Evolutionary conservation across 768 basidiomycete genomes (phyloP).

Genomic region (Amanita pseudoporphyria): DNA sequence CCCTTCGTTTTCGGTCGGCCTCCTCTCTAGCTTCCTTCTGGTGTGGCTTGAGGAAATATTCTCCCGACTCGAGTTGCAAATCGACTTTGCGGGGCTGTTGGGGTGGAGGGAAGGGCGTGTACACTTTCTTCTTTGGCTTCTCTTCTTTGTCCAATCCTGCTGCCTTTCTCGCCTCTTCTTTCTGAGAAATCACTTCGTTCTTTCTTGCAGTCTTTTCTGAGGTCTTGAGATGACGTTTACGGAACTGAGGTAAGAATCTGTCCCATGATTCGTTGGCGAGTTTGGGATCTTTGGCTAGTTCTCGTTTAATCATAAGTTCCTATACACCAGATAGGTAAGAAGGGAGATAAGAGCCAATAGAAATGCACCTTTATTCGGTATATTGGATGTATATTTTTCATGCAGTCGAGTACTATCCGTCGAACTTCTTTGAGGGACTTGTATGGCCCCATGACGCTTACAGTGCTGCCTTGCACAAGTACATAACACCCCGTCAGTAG

Average conservation of each 20-base stretch:
- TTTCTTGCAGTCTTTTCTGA: slow-evolving; percentile 91
- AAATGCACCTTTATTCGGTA: slow-evolving; percentile 86
- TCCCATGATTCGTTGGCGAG: slow-evolving; percentile 94
- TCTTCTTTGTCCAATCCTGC: slow-evolving; percentile 47
- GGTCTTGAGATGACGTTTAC: slow-evolving; percentile 85
- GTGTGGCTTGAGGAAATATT: slow-evolving; percentile 91
- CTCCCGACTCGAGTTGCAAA: slow-evolving; percentile 90
- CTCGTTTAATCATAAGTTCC: slow-evolving; percentile 98
- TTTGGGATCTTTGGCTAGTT: slow-evolving; percentile 96
- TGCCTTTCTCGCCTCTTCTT: slow-evolving; percentile 53
- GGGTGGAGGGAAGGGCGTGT: slow-evolving; percentile 98
- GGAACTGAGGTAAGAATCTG: slow-evolving; percentile 93
- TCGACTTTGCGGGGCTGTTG: slow-evolving; percentile 94
- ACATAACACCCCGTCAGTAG: slow-evolving; percentile 95
- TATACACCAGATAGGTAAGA: slow-evolving; percentile 18
- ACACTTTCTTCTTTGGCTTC: slow-evolving; percentile 72
- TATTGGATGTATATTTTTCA: slow-evolving; percentile 99
- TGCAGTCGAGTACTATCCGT: slow-evolving; percentile 94
- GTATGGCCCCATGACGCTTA: slow-evolving; percentile 95
- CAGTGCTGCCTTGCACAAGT: slow-evolving; percentile 95
- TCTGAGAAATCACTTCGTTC: slow-evolving; percentile 57
- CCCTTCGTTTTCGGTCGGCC: slow-evolving; percentile 69
- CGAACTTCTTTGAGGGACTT: slow-evolving; percentile 95
- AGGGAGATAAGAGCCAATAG: slow-evolving; percentile 1
- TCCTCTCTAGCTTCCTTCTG: slow-evolving; percentile 78